Evolutionary conservation across 305 asterid genomes (phyloP).

Genomic region (Solanum hybrid): DNA sequence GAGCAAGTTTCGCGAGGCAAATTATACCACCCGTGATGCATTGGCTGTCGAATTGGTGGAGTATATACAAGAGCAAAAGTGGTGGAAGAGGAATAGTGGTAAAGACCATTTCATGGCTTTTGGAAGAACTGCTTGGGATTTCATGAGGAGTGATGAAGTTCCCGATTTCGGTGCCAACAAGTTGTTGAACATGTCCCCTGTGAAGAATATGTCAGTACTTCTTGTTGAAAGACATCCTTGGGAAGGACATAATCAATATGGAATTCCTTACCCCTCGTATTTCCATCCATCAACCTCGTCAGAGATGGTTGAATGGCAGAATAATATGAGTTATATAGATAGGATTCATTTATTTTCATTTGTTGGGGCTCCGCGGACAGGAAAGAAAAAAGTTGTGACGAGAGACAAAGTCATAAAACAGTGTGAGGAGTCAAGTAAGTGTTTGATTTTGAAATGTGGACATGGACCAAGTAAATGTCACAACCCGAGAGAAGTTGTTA

Average conservation of each 20-base stretch:
- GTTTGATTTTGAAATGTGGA: conserved; percentile 3
- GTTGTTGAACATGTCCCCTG: conserved; percentile 6
- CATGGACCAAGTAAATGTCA: background rate
- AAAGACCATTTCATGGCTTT: conserved; percentile 15
- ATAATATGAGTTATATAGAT: background rate
- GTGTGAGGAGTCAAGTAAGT: conserved; percentile 3
- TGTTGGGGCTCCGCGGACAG: conserved; percentile 4
- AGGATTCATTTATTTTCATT: conserved; percentile 4
- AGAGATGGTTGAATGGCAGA: conserved; percentile 10
- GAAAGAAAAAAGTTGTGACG: background rate
- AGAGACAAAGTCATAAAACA: conserved; percentile 7
- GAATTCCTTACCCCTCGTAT: conserved; percentile 14
- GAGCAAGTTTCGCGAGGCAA: conserved; percentile 3
- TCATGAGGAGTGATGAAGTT: conserved; percentile 1
- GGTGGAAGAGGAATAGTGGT: conserved; percentile 13
- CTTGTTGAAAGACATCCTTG: conserved; percentile 13
- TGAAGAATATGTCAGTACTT: conserved; percentile 10
- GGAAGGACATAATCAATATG: conserved; percentile 5
- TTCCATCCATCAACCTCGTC: conserved; percentile 6
- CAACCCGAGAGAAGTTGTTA: conserved; percentile 3
- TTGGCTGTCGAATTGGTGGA: conserved; percentile 8
- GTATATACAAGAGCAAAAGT: background rate
- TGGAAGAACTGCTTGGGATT: conserved; percentile 20
- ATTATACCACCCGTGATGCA: conserved; percentile 3
- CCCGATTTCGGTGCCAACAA: conserved; percentile 6